Percentiles rank a stretch among this genome's conserved stretches.
Conservation (phyloP, 106 monocot genomes). For the Alisma plantagoaquatica region DNA sequence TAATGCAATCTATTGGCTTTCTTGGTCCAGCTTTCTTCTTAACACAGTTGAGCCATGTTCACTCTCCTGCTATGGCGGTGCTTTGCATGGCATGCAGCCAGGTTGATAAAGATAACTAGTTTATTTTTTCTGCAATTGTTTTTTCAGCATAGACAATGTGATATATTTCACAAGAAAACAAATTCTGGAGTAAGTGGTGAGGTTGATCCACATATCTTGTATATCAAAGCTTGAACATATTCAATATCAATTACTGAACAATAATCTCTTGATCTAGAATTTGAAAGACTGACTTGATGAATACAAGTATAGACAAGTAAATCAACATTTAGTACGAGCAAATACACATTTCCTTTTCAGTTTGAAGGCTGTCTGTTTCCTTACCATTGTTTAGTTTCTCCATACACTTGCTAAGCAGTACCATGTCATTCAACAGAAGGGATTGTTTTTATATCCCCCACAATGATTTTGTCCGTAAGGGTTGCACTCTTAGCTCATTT, state of each 20-base stretch:
- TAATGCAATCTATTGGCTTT: conserved; percentile 94
- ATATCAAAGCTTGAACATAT: background rate
- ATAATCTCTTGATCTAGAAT: no score
- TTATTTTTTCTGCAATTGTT: background rate
- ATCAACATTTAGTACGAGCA: no score
- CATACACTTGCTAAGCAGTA: no score
- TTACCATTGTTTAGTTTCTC: no score
- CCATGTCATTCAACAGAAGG: no score
- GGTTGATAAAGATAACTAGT: conserved; percentile 18
- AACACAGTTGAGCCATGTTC: conserved; percentile 70
- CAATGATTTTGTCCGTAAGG: no score
- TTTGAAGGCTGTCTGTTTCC: no score
- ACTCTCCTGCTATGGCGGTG: conserved; percentile 75
- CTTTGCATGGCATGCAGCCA: conserved; percentile 92
- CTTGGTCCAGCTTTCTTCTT: conserved; percentile 89
- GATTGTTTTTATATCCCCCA: no score
- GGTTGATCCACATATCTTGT: background rate
- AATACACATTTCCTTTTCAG: no score
- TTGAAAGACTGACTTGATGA: no score
- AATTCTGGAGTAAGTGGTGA: background rate
- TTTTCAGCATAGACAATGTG: background rate
- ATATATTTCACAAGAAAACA: conserved; percentile 1
- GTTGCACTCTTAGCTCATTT: no score
- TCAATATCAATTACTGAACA: background rate
- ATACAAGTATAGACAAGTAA: no score